Conservation (phyloP, 2,329 filamentous ascomycete genomes). For the Monilinia laxa region DNA sequence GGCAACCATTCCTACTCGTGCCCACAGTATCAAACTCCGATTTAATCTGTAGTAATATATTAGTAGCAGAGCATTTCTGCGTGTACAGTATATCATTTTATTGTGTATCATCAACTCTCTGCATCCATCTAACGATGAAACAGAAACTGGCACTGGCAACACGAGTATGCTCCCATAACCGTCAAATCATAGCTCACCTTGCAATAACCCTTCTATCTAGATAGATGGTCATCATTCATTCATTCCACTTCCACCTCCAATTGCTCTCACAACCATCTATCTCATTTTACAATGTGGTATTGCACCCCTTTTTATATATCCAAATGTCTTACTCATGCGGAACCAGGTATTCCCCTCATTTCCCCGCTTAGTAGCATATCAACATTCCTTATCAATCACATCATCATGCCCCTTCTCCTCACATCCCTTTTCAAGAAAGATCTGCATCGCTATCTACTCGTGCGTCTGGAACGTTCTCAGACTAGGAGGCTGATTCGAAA, state of each 20-base stretch:
- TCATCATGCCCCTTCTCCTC: neutral
- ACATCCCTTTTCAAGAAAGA: neutral
- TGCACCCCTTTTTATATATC: neutral
- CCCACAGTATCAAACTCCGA: neutral
- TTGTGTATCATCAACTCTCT: neutral
- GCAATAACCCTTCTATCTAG: neutral
- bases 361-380: neutral
- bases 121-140: neutral
- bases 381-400: slow-evolving; percentile 3
- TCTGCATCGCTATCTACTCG: neutral
- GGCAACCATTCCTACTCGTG: neutral
- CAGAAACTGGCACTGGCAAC: neutral
- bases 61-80: neutral
- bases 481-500: no score
- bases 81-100: neutral
- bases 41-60: neutral
- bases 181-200: neutral
- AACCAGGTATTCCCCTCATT: neutral
- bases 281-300: no score
- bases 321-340: no score
- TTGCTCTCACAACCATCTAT: no score
- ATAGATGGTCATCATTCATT: no score
- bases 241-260: no score
- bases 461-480: no score
- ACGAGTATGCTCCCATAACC: neutral